Conservation (phyloP, 192 early-diverging fungal species). For the Phycomyces nitens region DNA sequence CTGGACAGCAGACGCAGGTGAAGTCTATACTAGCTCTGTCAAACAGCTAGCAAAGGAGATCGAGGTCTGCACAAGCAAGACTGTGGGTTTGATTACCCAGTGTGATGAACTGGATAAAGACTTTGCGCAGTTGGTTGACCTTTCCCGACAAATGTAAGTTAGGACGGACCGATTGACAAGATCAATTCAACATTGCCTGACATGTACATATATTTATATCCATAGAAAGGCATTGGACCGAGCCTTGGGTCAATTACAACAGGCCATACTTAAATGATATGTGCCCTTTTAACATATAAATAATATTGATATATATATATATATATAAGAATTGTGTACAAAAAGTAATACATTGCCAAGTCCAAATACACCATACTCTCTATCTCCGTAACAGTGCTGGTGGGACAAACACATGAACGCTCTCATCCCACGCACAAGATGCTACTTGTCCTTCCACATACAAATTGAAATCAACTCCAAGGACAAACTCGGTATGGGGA, state of each 20-base stretch:
- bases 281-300: background rate
- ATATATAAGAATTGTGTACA: no score
- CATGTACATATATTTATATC: background rate
- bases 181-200: background rate
- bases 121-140: conserved; percentile 15
- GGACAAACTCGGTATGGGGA: conserved; percentile 92
- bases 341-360: no score
- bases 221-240: conserved; percentile 15
- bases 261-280: background rate
- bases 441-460: conserved; percentile 85
- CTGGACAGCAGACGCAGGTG: conserved; percentile 9
- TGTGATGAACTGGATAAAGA: conserved; percentile 40
- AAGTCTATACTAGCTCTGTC: conserved; percentile 15
- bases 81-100: conserved; percentile 24
- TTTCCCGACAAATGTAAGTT: conserved; percentile 18
- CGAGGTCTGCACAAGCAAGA: conserved; percentile 15
- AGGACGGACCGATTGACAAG: background rate
- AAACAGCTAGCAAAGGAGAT: conserved; percentile 13
- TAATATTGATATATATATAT: background rate
- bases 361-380: no score
- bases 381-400: conserved; percentile 33
- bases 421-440: conserved; percentile 96
- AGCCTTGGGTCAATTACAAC: conserved; percentile 13
- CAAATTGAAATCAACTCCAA: conserved; percentile 91
- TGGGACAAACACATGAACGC: conserved; percentile 62